Conservation (phyloP, 2,329 filamentous ascomycete species). For the Exserohilum rostratum region DNA sequence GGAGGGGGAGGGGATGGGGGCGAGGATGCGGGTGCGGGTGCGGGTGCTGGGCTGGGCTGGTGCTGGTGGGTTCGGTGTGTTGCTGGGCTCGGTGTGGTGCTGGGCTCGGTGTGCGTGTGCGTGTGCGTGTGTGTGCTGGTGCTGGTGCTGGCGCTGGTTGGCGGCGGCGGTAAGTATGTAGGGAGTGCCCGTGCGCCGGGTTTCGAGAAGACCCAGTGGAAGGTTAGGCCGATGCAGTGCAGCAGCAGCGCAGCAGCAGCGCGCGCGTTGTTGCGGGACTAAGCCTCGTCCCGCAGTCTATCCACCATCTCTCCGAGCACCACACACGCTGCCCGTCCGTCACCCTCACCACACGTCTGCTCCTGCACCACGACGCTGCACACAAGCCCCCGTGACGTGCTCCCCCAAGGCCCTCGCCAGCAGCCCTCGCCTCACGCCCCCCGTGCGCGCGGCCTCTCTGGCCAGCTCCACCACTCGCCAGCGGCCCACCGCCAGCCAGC, state of each 20-base stretch:
- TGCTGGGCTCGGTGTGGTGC: no score
- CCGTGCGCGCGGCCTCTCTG: no score
- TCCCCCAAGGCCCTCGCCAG: background rate
- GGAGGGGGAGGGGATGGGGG: background rate
- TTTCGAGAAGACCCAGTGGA: constrained; percentile 19
- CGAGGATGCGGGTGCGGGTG: no score
- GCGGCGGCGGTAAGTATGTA: background rate
- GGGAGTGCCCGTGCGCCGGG: constrained; percentile 1
- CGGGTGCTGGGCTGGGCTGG: no score
- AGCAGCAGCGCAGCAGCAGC: constrained; percentile 5
- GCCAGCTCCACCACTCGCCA: no score
- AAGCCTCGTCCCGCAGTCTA: constrained; percentile 21
- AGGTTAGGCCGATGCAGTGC: constrained; percentile 10
- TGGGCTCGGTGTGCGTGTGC: no score
- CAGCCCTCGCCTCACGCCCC: background rate
- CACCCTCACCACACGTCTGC: background rate
- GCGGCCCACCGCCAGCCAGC: no score
- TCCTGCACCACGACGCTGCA: background rate
- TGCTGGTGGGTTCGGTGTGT: no score
- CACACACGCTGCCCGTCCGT: constrained; percentile 12
- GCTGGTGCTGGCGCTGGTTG: no score
- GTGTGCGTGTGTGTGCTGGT: no score
- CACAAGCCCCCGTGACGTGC: background rate
- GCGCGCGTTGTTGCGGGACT: constrained; percentile 20
- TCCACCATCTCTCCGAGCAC: constrained; percentile 17